Conservation (phyloP, 2,329 filamentous ascomycete genomes). For the Zopfia rhizophila region DNA sequence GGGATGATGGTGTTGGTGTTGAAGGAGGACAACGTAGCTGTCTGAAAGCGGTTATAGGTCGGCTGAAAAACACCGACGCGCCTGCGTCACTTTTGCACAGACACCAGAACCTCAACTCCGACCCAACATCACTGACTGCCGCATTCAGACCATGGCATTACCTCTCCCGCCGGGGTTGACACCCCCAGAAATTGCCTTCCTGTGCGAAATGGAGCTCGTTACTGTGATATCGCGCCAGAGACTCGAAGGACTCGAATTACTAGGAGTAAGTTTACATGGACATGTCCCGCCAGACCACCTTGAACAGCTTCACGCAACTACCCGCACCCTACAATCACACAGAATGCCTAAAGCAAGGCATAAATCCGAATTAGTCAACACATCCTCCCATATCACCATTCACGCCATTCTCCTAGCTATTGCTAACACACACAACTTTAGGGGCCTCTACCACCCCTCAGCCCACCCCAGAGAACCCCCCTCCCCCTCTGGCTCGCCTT, state of each 20-base stretch:
- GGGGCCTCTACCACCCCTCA: slow-evolving; percentile 80
- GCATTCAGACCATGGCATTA: slow-evolving; percentile 64
- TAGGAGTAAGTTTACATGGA: slow-evolving; percentile 77
- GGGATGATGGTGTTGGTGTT: neutral
- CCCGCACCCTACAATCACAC: too few species aligned
- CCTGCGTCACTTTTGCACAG: slow-evolving; percentile 17
- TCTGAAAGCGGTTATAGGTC: neutral
- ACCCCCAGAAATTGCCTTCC: slow-evolving; percentile 88
- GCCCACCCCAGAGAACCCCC: slow-evolving; percentile 81
- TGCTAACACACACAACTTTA: slow-evolving; percentile 55
- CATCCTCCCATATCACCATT: slow-evolving; percentile 29
- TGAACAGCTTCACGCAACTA: neutral
- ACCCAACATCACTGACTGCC: slow-evolving; percentile 27
- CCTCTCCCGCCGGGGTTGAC: slow-evolving; percentile 74
- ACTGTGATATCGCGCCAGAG: slow-evolving; percentile 92
- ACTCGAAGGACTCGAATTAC: slow-evolving; percentile 84
- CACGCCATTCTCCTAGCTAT: slow-evolving; percentile 17
- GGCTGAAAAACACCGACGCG: slow-evolving; percentile 11
- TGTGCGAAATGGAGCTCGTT: slow-evolving; percentile 97
- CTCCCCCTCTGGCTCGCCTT: slow-evolving; percentile 95
- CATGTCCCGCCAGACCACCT: slow-evolving; percentile 36
- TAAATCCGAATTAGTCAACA: slow-evolving; percentile 6
- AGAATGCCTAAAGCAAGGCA: slow-evolving; percentile 13
- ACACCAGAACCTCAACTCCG: slow-evolving; percentile 17
- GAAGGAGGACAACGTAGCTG: slow-evolving; percentile 1